Percentiles rank a stretch among this genome's conserved stretches.
Evolutionary conservation across 1,139 yeast genomes (phyloP).

Genomic region (Lodderomyces pseudojiufengensis): DNA sequence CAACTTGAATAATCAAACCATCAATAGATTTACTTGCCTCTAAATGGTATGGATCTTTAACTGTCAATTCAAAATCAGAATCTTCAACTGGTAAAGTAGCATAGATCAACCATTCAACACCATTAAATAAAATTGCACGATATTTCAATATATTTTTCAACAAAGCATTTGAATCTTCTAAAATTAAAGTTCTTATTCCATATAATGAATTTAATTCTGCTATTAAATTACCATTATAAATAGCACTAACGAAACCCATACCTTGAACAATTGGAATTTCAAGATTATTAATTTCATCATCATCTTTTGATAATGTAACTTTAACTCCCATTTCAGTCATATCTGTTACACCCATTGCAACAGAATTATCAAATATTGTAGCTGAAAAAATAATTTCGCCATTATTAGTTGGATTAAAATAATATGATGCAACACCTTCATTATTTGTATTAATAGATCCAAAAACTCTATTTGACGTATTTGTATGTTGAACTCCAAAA

Average conservation of each 20-base stretch:
- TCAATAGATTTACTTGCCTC: conserved; percentile 51
- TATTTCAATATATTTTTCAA: conserved; percentile 49
- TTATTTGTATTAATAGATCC: conserved; percentile 45
- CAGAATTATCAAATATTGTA: conserved; percentile 35
- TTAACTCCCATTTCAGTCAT: conserved; percentile 56
- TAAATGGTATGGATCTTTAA: conserved; percentile 50
- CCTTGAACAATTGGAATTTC: conserved; percentile 57
- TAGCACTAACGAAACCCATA: conserved; percentile 72
- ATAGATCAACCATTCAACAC: conserved; percentile 40
- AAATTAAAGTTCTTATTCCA: conserved; percentile 49
- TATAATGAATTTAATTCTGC: conserved; percentile 52
- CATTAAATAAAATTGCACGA: conserved; percentile 48
- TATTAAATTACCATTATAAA: conserved; percentile 54
- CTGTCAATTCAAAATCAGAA: conserved; percentile 35
- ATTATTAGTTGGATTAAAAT: conserved; percentile 51
- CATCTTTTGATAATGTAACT: conserved; percentile 40
- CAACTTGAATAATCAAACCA: conserved; percentile 41
- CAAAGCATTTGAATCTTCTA: conserved; percentile 41
- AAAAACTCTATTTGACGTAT: conserved; percentile 55
- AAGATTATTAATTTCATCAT: conserved; percentile 26
- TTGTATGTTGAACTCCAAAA: conserved; percentile 65
- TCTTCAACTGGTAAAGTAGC: conserved; percentile 40
- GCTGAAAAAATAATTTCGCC: conserved; percentile 58
- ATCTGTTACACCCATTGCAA: conserved; percentile 43
- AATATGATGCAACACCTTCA: conserved; percentile 35